Evolutionary conservation across 2,329 filamentous ascomycete genomes (phyloP), one percentile per base, ranked within the genome.

Genomic region (Phialocephala subalpina): DNA sequence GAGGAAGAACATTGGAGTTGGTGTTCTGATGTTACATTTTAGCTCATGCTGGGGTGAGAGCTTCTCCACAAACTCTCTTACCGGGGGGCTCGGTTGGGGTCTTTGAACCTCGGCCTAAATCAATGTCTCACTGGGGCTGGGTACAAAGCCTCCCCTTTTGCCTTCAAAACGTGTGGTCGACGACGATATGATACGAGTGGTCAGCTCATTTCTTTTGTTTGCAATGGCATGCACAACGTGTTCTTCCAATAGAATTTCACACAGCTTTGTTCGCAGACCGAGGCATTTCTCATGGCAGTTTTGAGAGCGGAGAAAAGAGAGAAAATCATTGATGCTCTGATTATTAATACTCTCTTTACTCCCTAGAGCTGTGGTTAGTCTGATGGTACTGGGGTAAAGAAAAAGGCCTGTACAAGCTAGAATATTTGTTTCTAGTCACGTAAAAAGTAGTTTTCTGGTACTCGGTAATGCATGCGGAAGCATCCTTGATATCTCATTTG

Each of bases 101-200:
- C 29, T 58, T 56, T 45, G 60, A 9, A 35, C 47, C 29, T 25
- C 60, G 64, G 63, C 71, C 70, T 69, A 73, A 70, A 69, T 67
- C 60, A 66, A 64, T 65, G 61, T 58, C 57, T 52, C 36, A 36
- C 52, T 63, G 6, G 45, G 18, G 55, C 55, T 20, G 55, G 6
- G 29, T n/a, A 22, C 12, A 4, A 18, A 52, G 12, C 12, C 27
- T 4, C 18, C 25, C 2, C 16, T 14, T 56, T 56, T 33, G 29
- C 29, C 29, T 33, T 33, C 29, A 33, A n/a, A 56, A 56, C 27
- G 52, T 27, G 57, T 38, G 29, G 40, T 35, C 40, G 53, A 22
- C 53, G 29, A 29, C 56, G 22, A n/a, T 20, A 45, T 63, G 57
- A 47, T 56, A 62, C 65, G 62, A 62, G 45, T 18, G 20, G 55